Percentiles rank a stretch among this genome's conserved stretches.
These are phyloP conservation scores for Trichoderma pleuroti DNA, from an alignment of 2,329 filamentous ascomycete genomes.

Conservation along the genomic window DNA sequence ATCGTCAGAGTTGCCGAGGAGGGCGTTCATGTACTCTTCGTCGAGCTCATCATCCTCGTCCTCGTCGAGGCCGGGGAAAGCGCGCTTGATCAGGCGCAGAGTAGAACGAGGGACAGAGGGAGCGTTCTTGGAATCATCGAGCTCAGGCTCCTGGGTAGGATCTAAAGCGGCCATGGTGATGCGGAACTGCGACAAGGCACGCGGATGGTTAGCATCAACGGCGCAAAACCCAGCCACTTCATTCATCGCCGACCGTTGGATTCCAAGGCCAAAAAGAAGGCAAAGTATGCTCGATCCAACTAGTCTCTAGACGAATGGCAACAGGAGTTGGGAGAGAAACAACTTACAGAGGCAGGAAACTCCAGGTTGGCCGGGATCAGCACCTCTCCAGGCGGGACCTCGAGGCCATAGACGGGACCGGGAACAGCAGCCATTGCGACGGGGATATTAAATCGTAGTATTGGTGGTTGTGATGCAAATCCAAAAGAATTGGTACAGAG, in stretches of 20 bases:
- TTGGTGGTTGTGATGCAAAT: not conserved
- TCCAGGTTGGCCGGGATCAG: conserved; percentile 75
- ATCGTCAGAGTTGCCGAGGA: conserved; percentile 52
- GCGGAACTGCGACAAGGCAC: conserved; percentile 63
- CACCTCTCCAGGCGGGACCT: conserved; percentile 81
- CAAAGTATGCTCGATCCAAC: not conserved
- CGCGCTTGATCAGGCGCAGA: conserved; percentile 82
- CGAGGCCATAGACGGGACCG: conserved; percentile 86
- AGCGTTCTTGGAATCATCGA: conserved; percentile 59
- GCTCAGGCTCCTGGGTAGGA: conserved; percentile 71
- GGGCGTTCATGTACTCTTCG: conserved; percentile 59
- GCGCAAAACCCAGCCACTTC: not conserved
- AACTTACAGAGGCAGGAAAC: conserved; percentile 78
- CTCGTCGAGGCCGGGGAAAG: conserved; percentile 52
- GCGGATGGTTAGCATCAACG: conserved; percentile 28
- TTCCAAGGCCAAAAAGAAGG: not conserved
- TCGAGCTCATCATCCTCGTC: conserved; percentile 63
- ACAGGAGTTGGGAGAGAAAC: not conserved
- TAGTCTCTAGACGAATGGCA: not conserved
- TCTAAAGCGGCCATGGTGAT: conserved; percentile 99
- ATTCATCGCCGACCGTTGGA: not conserved
- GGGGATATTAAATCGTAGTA: conserved; percentile 1
- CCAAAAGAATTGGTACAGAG: conserved; percentile 1
- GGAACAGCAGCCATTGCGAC: conserved; percentile 55
- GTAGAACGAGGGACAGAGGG: conserved; percentile 72